A percentile compares a stretch with the other conserved stretches of the same genome.
These are phyloP conservation scores for Furculomyces boomerangus DNA, from an alignment of 371 early-diverging fungal species.

Conservation along the genomic window DNA sequence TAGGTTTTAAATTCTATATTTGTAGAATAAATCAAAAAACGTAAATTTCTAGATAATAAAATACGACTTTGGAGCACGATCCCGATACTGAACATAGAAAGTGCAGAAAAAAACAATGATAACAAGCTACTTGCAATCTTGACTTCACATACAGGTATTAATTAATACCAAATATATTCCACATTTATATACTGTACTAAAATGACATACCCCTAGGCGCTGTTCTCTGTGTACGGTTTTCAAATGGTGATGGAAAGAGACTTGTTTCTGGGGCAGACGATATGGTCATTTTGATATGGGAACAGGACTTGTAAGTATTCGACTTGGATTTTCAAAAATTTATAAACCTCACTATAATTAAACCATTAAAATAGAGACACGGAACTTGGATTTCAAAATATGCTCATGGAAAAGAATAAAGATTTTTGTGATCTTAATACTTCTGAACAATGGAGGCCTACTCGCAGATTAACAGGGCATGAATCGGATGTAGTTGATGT, in stretches of 20 bases:
- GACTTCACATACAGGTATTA: constrained; percentile 39
- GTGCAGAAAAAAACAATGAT: constrained; percentile 30
- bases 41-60: constrained; percentile 32
- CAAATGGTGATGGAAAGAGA: constrained; percentile 44
- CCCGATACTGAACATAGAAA: constrained; percentile 35
- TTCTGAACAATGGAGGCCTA: constrained; percentile 58
- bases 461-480: constrained; percentile 71
- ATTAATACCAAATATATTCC: not conserved
- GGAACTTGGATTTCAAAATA: constrained; percentile 2
- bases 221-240: constrained; percentile 82
- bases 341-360: not conserved
- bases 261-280: constrained; percentile 84
- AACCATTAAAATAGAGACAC: constrained; percentile 6
- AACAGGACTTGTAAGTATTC: constrained; percentile 36
- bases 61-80: constrained; percentile 67
- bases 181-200: not conserved
- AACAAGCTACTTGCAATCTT: constrained; percentile 62
- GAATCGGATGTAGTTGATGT: constrained; percentile 87
- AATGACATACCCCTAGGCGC: constrained; percentile 30
- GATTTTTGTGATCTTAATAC: constrained; percentile 18
- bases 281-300: constrained; percentile 83
- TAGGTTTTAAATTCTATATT: not conserved
- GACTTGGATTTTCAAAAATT: not conserved
- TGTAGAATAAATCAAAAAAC: not conserved
- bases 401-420: constrained; percentile 5